These are phyloP conservation scores for Dissophora globulifera DNA, from an alignment of 192 early-diverging fungal species.

Conservation along the genomic window DNA sequence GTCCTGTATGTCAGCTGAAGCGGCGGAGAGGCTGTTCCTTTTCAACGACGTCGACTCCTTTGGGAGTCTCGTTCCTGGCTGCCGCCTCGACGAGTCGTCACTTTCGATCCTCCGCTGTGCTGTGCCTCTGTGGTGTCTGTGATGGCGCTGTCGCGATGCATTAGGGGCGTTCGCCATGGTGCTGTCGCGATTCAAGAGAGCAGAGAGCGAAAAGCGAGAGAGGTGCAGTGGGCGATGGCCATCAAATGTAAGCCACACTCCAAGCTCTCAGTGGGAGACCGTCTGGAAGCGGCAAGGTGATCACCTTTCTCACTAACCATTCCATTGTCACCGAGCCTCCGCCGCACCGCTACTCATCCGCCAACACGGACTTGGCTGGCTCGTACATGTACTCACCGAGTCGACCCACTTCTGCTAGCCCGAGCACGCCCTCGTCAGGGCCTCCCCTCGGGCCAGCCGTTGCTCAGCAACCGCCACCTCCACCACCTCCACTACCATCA, in stretches of 20 bases:
- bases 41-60: background rate
- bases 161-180: constrained; percentile 29
- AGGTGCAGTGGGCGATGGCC: too few species aligned
- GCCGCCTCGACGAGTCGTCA: background rate
- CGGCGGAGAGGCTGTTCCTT: too few species aligned
- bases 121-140: constrained; percentile 22
- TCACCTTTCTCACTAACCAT: too few species aligned
- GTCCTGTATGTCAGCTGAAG: background rate
- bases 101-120: background rate
- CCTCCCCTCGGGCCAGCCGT: constrained; percentile 16
- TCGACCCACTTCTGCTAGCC: constrained; percentile 46
- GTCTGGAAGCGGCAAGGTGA: too few species aligned
- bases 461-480: constrained; percentile 10
- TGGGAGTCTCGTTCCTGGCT: background rate
- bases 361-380: too few species aligned
- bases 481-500: background rate
- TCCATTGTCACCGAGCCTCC: too few species aligned
- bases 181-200: background rate
- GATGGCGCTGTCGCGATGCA: constrained; percentile 26
- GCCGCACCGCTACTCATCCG: too few species aligned
- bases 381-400: constrained; percentile 53
- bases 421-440: constrained; percentile 34
- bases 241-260: constrained; percentile 4
- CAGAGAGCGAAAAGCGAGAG: too few species aligned
- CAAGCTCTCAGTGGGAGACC: too few species aligned